Evolutionary conservation across 768 basidiomycete species (phyloP).

Genomic region (Boletus subcaerulescens): DNA sequence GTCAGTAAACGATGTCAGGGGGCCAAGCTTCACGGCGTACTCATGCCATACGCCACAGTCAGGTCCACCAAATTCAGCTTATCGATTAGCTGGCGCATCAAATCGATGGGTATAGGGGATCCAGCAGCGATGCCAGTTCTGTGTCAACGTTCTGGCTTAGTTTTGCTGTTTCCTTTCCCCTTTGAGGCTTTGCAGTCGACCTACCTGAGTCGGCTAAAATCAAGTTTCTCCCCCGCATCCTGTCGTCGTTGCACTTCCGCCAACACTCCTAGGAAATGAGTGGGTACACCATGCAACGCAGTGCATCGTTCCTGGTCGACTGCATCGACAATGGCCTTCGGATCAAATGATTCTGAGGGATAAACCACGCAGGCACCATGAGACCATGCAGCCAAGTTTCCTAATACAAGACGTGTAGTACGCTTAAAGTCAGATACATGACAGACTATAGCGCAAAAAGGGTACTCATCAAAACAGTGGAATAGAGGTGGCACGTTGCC

Average conservation of each 20-base stretch:
- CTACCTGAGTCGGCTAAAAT: conserved; percentile 56
- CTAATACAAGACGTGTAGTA: conserved; percentile 67
- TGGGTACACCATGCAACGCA: conserved; percentile 81
- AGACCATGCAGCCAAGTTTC: conserved; percentile 76
- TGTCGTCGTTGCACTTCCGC: conserved; percentile 59
- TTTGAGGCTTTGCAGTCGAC: neutral
- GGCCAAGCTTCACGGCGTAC: conserved; percentile 40
- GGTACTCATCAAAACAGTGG: conserved; percentile 84
- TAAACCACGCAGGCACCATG: conserved; percentile 76
- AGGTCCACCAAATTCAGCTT: conserved; percentile 67
- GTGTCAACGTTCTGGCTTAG: neutral
- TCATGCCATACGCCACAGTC: conserved; percentile 86
- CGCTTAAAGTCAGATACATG: conserved; percentile 8
- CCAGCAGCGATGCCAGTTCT: conserved; percentile 86
- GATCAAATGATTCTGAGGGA: conserved; percentile 62
- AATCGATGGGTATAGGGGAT: conserved; percentile 71
- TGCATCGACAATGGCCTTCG: conserved; percentile 66
- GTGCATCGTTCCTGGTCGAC: conserved; percentile 69
- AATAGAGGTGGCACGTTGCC: conserved; percentile 84
- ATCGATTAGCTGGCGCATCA: conserved; percentile 71
- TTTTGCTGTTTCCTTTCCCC: neutral
- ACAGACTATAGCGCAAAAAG: conserved; percentile 2
- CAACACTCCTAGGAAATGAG: conserved; percentile 77
- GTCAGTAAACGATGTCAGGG: conserved; percentile 3
- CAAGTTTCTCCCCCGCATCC: conserved; percentile 41